These are phyloP conservation scores for Colletotrichum lindemuthianum DNA, from an alignment of 2,329 filamentous ascomycete species.

Conservation along the genomic window DNA sequence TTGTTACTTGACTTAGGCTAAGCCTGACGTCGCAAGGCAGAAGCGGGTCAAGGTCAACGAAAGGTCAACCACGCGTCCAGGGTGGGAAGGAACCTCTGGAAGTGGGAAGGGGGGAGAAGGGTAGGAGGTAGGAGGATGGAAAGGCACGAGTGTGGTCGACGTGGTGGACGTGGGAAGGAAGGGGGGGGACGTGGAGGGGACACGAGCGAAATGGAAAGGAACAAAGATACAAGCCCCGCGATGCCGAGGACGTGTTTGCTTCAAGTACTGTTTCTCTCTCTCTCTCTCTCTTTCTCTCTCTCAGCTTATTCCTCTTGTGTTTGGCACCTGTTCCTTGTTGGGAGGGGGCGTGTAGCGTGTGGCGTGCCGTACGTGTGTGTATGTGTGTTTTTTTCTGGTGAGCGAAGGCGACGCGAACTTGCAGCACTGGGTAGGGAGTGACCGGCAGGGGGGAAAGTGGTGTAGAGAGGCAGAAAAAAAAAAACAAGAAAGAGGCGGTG, in stretches of 20 bases:
- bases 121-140: too few relatives aligned
- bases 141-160: too few relatives aligned
- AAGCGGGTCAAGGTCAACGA: constrained; percentile 28
- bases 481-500: constrained; percentile 16
- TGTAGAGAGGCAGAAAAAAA: constrained; percentile 1
- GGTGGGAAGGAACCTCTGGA: constrained; percentile 9
- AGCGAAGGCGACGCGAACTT: constrained; percentile 25
- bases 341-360: not conserved
- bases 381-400: constrained; percentile 12
- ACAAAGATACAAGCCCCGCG: constrained; percentile 37
- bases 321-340: too few relatives aligned
- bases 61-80: constrained; percentile 22
- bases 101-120: constrained; percentile 3
- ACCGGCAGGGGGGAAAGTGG: not conserved
- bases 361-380: constrained; percentile 10
- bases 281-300: not conserved
- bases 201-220: constrained; percentile 23
- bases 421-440: constrained; percentile 6
- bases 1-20: constrained; percentile 20
- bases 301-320: not conserved
- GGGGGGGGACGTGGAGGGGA: not conserved
- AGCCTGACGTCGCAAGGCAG: constrained; percentile 36
- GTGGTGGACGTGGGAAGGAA: constrained; percentile 2
- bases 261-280: constrained; percentile 36
- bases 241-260: constrained; percentile 36